A percentile compares a stretch with the other conserved stretches of the same genome.
Conservation (phyloP, 2,329 filamentous ascomycete genomes). For the Colletotrichum scovillei region DNA sequence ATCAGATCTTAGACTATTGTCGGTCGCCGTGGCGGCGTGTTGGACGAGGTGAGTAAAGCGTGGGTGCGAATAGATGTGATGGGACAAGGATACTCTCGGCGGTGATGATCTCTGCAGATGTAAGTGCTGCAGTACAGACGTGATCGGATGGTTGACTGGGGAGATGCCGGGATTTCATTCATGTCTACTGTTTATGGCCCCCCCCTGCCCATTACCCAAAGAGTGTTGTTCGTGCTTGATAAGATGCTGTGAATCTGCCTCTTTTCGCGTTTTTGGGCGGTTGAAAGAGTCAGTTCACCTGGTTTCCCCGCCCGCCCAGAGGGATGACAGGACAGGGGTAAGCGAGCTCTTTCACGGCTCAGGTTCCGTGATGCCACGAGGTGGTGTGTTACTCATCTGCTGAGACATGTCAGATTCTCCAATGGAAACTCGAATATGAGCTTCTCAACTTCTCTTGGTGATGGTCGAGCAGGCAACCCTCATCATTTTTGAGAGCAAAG, state of each 20-base stretch:
- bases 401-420: conserved; percentile 23
- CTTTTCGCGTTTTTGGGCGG: conserved; percentile 13
- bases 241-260: conserved; percentile 7
- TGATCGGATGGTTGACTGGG: conserved; percentile 18
- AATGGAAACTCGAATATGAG: conserved; percentile 19
- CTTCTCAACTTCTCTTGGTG: conserved; percentile 6
- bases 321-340: conserved; percentile 28
- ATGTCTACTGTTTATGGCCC: not conserved
- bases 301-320: conserved; percentile 13
- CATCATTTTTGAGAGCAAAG: conserved; percentile 7
- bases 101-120: conserved; percentile 35
- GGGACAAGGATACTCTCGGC: conserved; percentile 21
- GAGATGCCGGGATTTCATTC: conserved; percentile 15
- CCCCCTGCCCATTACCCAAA: conserved; percentile 3
- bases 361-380: conserved; percentile 27
- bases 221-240: not conserved
- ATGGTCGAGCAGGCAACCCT: conserved; percentile 26
- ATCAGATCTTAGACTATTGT: not conserved
- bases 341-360: conserved; percentile 24
- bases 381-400: conserved; percentile 28
- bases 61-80: conserved; percentile 13
- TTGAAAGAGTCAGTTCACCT: conserved; percentile 3
- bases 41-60: conserved; percentile 1
- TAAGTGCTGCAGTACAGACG: conserved; percentile 18
- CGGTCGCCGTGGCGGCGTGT: not conserved